phyloP scores from a whole-genome alignment of 495 filamentous ascomycete species.

The Aspergillus sparsus region DNA sequence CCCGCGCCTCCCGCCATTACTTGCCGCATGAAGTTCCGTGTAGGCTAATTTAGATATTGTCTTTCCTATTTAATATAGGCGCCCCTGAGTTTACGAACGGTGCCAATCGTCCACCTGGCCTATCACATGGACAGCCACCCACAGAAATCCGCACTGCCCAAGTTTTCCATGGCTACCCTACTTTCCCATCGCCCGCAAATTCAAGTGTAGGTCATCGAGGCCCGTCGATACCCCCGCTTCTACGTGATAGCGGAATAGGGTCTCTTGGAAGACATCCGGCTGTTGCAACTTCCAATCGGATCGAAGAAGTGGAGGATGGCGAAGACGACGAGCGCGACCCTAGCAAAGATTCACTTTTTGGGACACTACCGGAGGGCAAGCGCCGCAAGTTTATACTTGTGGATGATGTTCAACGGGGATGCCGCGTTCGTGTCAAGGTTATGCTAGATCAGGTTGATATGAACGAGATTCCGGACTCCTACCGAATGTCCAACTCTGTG shows the following conservation, averaged over 20 bases:
- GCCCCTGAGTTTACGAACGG: slow-evolving; percentile 38
- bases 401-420: slow-evolving; percentile 76
- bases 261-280: slow-evolving; percentile 47
- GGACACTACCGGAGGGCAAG: slow-evolving; percentile 81
- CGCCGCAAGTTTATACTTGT: slow-evolving; percentile 95
- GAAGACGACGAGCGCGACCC: slow-evolving; percentile 48
- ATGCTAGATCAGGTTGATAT: slow-evolving; percentile 86
- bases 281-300: slow-evolving; percentile 42
- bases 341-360: slow-evolving; percentile 69
- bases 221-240: slow-evolving; percentile 69
- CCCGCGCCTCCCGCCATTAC: slow-evolving; percentile 17
- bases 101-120: slow-evolving; percentile 33
- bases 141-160: slow-evolving; percentile 71
- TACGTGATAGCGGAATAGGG: slow-evolving; percentile 65
- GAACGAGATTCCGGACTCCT: slow-evolving; percentile 91
- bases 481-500: slow-evolving; percentile 82
- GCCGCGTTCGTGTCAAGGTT: slow-evolving; percentile 81
- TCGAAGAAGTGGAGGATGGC: slow-evolving; percentile 31
- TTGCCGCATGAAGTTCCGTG: slow-evolving; percentile 34
- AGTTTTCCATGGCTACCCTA: slow-evolving; percentile 73
- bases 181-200: slow-evolving; percentile 58
- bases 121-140: slow-evolving; percentile 27
- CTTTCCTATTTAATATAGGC: slow-evolving; percentile 38
- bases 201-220: slow-evolving; percentile 41
- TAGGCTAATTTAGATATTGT: slow-evolving; percentile 46